Evolutionary conservation across 495 filamentous ascomycete species (phyloP).

Genomic region (Penicillium daleae): DNA sequence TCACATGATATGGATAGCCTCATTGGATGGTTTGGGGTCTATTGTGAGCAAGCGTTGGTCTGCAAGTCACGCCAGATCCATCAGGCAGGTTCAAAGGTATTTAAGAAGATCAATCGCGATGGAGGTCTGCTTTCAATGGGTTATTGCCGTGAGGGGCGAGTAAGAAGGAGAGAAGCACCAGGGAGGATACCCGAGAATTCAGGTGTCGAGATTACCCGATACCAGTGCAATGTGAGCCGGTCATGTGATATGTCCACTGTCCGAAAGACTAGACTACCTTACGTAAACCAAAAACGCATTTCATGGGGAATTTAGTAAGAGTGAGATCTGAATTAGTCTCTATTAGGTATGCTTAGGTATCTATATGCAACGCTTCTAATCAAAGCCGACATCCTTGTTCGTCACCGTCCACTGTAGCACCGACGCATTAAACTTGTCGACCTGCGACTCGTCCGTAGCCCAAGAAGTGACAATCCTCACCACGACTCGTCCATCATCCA

Average conservation of each 20-base stretch:
- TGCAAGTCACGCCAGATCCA: neutral
- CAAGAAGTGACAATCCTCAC: slow-evolving; percentile 44
- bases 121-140: neutral
- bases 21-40: slow-evolving; percentile 26
- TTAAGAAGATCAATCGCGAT: neutral
- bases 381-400: neutral
- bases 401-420: slow-evolving; percentile 33
- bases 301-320: neutral
- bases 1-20: slow-evolving; percentile 49
- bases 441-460: slow-evolving; percentile 41
- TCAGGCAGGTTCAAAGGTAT: neutral
- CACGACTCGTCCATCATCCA: slow-evolving; percentile 29
- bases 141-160: neutral
- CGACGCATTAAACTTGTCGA: slow-evolving; percentile 41
- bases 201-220: slow-evolving; percentile 14
- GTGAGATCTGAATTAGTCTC: neutral
- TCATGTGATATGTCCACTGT: slow-evolving; percentile 16
- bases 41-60: neutral
- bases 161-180: neutral
- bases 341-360: slow-evolving; percentile 14
- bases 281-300: too few species aligned
- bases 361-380: slow-evolving; percentile 9
- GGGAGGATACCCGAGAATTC: slow-evolving; percentile 14
- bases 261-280: neutral
- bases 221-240: neutral